Conservation (phyloP, 257 asterid species). For the Ehretia macrophylla region DNA sequence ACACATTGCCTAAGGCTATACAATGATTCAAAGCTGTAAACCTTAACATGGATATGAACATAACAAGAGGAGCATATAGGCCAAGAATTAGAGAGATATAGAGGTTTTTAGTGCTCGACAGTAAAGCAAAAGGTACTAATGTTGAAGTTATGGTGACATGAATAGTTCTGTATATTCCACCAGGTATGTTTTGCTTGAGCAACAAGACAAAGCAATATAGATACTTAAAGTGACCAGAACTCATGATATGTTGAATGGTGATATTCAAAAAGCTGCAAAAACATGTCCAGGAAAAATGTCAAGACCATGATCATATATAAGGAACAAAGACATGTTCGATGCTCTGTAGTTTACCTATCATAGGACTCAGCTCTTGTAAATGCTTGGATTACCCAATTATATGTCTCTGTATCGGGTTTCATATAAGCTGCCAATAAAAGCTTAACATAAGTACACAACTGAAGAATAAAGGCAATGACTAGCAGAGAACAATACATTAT, state of each 20-base stretch:
- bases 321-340: background rate
- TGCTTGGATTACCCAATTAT: constrained; percentile 99
- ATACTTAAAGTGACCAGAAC: no score
- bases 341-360: constrained; percentile 59
- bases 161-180: no score
- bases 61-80: no score
- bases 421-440: constrained; percentile 57
- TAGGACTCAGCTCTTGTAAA: constrained; percentile 96
- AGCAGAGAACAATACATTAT: constrained; percentile 1
- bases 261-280: background rate
- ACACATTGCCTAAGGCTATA: no score
- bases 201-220: background rate
- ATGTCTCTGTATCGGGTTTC: constrained; percentile 98
- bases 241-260: no score
- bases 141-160: no score
- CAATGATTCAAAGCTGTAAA: no score
- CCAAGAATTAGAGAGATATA: no score
- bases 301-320: background rate
- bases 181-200: no score
- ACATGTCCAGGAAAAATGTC: background rate
- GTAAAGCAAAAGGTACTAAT: no score
- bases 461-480: constrained; percentile 5
- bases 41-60: no score
- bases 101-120: no score
- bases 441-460: constrained; percentile 25